These are phyloP conservation scores for Russula earlei DNA, from an alignment of 768 basidiomycete genomes.

Conservation along the genomic window DNA sequence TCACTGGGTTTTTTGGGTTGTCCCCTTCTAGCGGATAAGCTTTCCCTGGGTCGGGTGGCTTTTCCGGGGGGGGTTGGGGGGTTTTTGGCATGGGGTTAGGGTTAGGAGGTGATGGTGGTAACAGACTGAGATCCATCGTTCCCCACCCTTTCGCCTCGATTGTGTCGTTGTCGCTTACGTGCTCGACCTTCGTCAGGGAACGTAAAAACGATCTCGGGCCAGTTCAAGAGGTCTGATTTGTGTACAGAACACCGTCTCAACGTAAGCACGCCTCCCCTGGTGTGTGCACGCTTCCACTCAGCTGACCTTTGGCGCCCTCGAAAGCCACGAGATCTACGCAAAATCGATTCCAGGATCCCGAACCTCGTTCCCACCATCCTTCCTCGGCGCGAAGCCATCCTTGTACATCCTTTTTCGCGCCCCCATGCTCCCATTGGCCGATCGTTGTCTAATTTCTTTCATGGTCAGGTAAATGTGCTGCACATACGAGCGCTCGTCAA, in stretches of 20 bases:
- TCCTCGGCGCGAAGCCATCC: conserved; percentile 75
- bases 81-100: too few species aligned
- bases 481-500: conserved; percentile 94
- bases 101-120: too few species aligned
- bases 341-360: conserved; percentile 90
- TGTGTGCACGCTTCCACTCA: not conserved
- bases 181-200: conserved; percentile 40
- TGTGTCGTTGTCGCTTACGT: conserved; percentile 21
- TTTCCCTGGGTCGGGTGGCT: too few species aligned
- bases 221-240: conserved; percentile 85
- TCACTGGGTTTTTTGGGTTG: too few species aligned
- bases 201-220: conserved; percentile 80
- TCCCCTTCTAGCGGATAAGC: too few species aligned
- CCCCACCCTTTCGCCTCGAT: conserved; percentile 6
- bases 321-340: conserved; percentile 90
- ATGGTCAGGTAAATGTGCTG: conserved; percentile 72
- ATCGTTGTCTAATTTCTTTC: conserved; percentile 6
- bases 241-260: conserved; percentile 82
- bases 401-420: conserved; percentile 41
- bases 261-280: conserved; percentile 41
- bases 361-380: conserved; percentile 94
- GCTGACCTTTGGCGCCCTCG: conserved; percentile 19
- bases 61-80: too few species aligned
- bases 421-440: not conserved
- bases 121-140: too few species aligned